Evolutionary conservation across 345 rosid genomes (phyloP).

Genomic region (Lepidium sativum): DNA sequence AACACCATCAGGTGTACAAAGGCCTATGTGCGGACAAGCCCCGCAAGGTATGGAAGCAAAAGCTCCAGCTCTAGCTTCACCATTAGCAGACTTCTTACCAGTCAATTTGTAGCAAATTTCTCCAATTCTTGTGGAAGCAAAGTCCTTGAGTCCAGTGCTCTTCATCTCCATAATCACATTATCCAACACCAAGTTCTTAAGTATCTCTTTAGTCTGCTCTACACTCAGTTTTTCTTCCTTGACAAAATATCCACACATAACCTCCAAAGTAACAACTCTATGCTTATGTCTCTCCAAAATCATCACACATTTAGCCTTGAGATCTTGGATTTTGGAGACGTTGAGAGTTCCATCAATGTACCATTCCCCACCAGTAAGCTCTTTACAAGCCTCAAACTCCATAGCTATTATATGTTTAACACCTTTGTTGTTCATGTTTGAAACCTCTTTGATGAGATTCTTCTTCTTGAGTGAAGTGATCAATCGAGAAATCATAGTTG

Average conservation of each 20-base stretch:
- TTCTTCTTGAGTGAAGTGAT: slow-evolving; percentile 37
- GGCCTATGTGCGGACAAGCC: slow-evolving; percentile 52
- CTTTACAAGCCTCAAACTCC: slow-evolving; percentile 60
- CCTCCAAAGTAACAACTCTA: slow-evolving; percentile 47
- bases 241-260: slow-evolving; percentile 26
- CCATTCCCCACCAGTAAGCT: slow-evolving; percentile 77
- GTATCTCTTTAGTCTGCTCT: slow-evolving; percentile 50
- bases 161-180: slow-evolving; percentile 45
- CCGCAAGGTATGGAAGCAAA: slow-evolving; percentile 79
- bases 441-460: slow-evolving; percentile 52
- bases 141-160: slow-evolving; percentile 58
- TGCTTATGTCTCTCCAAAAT: slow-evolving; percentile 13
- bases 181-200: slow-evolving; percentile 62
- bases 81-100: slow-evolving; percentile 23
- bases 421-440: slow-evolving; percentile 50
- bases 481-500: slow-evolving; percentile 28
- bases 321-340: slow-evolving; percentile 25
- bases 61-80: slow-evolving; percentile 33
- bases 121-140: slow-evolving; percentile 27
- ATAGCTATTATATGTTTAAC: slow-evolving; percentile 45
- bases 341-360: slow-evolving; percentile 57
- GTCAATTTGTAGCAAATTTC: slow-evolving; percentile 41
- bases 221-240: slow-evolving; percentile 19
- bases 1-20: slow-evolving; percentile 60
- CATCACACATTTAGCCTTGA: slow-evolving; percentile 37